Base-by-base conservation (phyloP, 257 asterid genomes). In the Cinchona pubescens region DNA sequence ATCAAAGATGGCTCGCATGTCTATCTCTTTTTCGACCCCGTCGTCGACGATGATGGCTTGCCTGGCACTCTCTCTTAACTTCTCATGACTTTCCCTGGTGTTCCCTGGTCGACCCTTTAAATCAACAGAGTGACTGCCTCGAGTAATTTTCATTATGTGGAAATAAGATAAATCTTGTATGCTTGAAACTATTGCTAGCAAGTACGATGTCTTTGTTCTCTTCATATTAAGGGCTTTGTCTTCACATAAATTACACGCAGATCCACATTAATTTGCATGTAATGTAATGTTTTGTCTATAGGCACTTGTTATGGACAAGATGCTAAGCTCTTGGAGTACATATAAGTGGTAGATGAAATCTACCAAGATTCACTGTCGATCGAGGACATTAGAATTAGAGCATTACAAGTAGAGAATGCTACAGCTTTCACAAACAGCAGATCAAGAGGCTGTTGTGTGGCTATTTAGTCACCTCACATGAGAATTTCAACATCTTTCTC, bases 1-100 rank as follows among this genome's bases (percentile, higher is more conserved):
- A 84, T 94, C 37, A n/a, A 29, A 60, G 93, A 90, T 58, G 85
- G 90, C 74, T 92, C 97, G 49, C 96, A 77, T 58, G 63, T 92
- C 65, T 90, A 90, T 69, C 76, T 92, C 49, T 86, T 90, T 75
- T 83, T 90, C 11, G 34, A 53, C 34, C 78, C 78, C 7, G 58
- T 27, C 15, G 81, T 76, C 7, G 58, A 23, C 15, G 81, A 61
- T 2, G 73, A 83, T 14, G 83, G 30, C 29, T 14, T n/a, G n/a
- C 75, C 71, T 43, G 83, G 42, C 77, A 46, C 38, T 51, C 79
- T 75, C 81, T 77, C 64, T 25, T 61, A 9, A 21, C 60, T 63
- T 30, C 76, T 58, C 76, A 73, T 69, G 88, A 81, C 49, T 75
- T 76, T 58, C 11, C 42, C 27, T 46, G 56, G 53, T 27, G 55